phyloP scores from a whole-genome alignment of 352 stramenopile species.

The Pythium pyrilobum region DNA sequence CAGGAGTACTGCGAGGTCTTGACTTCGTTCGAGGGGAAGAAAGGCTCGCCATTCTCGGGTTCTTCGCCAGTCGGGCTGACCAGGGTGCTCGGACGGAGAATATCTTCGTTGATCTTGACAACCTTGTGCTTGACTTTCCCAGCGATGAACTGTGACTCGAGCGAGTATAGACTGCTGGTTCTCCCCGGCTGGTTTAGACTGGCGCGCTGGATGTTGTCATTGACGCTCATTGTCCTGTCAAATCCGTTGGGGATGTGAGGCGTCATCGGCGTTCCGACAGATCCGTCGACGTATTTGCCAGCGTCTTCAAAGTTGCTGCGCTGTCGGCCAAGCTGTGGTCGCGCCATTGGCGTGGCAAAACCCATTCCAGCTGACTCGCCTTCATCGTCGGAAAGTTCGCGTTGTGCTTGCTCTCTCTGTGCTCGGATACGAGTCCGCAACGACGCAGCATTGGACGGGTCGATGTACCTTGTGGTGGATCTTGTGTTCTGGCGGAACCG shows the following conservation, averaged over 20 bases:
- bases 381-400: slow-evolving; percentile 13
- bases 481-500: slow-evolving; percentile 74
- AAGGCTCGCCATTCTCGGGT: slow-evolving; percentile 18
- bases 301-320: slow-evolving; percentile 24
- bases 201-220: background rate
- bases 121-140: slow-evolving; percentile 55
- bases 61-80: slow-evolving; percentile 2
- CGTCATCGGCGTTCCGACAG: background rate
- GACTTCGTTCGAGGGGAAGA: slow-evolving; percentile 75
- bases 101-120: slow-evolving; percentile 59
- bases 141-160: slow-evolving; percentile 32
- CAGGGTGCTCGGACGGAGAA: background rate
- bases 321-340: slow-evolving; percentile 5
- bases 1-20: slow-evolving; percentile 86
- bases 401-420: slow-evolving; percentile 29
- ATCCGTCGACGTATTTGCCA: slow-evolving; percentile 10
- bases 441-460: slow-evolving; percentile 60
- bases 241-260: background rate
- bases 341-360: background rate
- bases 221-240: slow-evolving; percentile 4
- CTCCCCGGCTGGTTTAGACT: slow-evolving; percentile 10
- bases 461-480: slow-evolving; percentile 72
- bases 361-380: background rate
- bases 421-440: slow-evolving; percentile 48
- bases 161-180: slow-evolving; percentile 56